Conservation (phyloP, 169 alveolate species). For the Eimeria necatrix region DNA sequence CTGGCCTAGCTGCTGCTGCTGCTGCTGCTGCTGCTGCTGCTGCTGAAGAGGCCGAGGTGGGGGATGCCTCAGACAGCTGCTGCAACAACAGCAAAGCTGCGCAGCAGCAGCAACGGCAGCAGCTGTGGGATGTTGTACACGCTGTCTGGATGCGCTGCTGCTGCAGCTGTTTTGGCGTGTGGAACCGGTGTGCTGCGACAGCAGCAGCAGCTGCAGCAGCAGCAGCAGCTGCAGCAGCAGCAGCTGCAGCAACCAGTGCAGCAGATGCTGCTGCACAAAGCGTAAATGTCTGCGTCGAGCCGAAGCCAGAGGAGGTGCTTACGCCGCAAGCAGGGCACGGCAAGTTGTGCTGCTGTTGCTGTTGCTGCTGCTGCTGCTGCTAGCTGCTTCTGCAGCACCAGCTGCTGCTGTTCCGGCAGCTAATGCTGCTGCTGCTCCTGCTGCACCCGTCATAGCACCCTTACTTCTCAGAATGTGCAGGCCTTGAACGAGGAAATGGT, state of each 20-base stretch:
- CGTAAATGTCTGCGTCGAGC: background rate
- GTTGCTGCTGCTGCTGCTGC: background rate
- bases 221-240: background rate
- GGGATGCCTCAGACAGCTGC: too few relatives aligned
- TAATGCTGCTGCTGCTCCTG: background rate
- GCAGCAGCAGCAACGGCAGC: constrained; percentile 44
- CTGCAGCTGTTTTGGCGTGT: constrained; percentile 4
- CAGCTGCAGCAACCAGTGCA: background rate
- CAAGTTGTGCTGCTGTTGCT: background rate
- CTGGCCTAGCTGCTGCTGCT: constrained; percentile 3
- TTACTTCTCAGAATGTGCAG: too few relatives aligned
- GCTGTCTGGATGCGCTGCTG: constrained; percentile 22
- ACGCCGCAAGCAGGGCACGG: background rate
- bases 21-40: constrained; percentile 41
- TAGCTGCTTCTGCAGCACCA: too few relatives aligned
- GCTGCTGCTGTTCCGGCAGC: background rate
- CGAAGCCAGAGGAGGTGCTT: constrained; percentile 9
- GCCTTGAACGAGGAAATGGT: too few relatives aligned
- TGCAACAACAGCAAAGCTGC: background rate
- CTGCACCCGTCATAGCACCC: too few relatives aligned
- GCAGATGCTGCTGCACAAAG: background rate
- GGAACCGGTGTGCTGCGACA: constrained; percentile 42
- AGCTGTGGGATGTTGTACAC: background rate
- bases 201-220: constrained; percentile 40
- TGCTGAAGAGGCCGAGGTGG: too few relatives aligned